Evolutionary conservation across 2,329 filamentous ascomycete species (phyloP).

Genomic region (Cladosporium sp.): DNA sequence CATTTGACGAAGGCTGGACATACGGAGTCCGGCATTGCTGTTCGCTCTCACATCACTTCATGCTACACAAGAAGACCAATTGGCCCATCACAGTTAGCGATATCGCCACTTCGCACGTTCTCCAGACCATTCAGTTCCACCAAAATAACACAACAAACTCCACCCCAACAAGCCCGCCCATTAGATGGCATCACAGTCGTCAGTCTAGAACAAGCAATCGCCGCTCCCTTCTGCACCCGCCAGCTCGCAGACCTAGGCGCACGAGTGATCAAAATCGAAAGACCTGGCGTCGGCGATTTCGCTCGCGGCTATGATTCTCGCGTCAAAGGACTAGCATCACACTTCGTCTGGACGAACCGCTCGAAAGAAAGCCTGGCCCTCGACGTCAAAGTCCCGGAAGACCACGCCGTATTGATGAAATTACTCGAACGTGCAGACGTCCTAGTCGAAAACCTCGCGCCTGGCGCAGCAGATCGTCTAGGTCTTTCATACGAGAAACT

Average conservation of each 20-base stretch:
- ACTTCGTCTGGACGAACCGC: conserved; percentile 59
- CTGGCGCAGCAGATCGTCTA: conserved; percentile 52
- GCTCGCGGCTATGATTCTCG: conserved; percentile 55
- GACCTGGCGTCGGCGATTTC: conserved; percentile 56
- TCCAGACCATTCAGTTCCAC: background rate
- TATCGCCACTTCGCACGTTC: background rate
- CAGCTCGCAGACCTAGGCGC: conserved; percentile 58
- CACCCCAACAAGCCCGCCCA: conserved; percentile 27
- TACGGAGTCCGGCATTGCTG: background rate
- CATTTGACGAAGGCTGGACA: background rate
- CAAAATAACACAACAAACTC: background rate
- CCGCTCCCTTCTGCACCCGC: conserved; percentile 57
- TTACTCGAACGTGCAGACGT: conserved; percentile 53
- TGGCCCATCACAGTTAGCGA: background rate
- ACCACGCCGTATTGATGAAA: conserved; percentile 47
- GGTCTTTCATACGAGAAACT: conserved; percentile 52
- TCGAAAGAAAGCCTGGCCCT: conserved; percentile 58
- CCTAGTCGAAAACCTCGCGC: conserved; percentile 58
- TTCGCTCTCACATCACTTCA: background rate
- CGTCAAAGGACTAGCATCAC: conserved; percentile 54
- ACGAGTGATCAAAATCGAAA: conserved; percentile 58
- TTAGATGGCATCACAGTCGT: conserved; percentile 54
- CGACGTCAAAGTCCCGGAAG: conserved; percentile 50
- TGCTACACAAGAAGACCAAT: background rate
- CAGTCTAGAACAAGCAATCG: conserved; percentile 58